Conservation (phyloP, 768 basidiomycete species). For the Epithele typhae region DNA sequence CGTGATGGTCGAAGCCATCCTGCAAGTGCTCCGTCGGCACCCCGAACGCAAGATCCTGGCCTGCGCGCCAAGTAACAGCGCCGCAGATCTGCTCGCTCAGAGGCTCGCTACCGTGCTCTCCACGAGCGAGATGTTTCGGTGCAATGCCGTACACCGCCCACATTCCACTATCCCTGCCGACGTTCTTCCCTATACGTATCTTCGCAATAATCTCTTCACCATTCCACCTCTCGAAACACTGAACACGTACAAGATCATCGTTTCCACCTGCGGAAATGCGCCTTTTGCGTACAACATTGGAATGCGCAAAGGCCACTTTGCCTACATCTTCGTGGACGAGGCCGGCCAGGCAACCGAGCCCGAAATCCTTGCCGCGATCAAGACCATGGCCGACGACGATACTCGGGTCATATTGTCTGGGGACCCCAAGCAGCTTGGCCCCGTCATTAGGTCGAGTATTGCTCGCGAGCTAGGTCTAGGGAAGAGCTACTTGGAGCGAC, state of each 20-base stretch:
- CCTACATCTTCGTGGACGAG: constrained; percentile 68
- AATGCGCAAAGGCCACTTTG: constrained; percentile 56
- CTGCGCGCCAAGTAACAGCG: constrained; percentile 66
- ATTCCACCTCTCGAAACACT: constrained; percentile 40
- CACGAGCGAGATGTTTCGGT: constrained; percentile 43
- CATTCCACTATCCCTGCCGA: constrained; percentile 33
- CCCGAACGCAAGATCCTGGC: constrained; percentile 45
- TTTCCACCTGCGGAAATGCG: constrained; percentile 63
- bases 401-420: constrained; percentile 65
- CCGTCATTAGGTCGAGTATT: constrained; percentile 55
- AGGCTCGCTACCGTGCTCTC: constrained; percentile 33
- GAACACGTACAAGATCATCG: constrained; percentile 47
- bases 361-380: constrained; percentile 58
- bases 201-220: constrained; percentile 32
- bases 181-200: constrained; percentile 35
- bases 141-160: constrained; percentile 52
- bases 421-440: constrained; percentile 68
- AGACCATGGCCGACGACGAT: constrained; percentile 45
- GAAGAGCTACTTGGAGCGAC: constrained; percentile 56
- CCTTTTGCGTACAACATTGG: constrained; percentile 53
- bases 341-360: constrained; percentile 72
- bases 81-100: constrained; percentile 53
- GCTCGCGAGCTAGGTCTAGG: constrained; percentile 55
- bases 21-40: constrained; percentile 43
- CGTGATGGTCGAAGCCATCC: constrained; percentile 59